phyloP scores from a whole-genome alignment of 1,284 basidiomycete species.

The Sutorius eximius region DNA sequence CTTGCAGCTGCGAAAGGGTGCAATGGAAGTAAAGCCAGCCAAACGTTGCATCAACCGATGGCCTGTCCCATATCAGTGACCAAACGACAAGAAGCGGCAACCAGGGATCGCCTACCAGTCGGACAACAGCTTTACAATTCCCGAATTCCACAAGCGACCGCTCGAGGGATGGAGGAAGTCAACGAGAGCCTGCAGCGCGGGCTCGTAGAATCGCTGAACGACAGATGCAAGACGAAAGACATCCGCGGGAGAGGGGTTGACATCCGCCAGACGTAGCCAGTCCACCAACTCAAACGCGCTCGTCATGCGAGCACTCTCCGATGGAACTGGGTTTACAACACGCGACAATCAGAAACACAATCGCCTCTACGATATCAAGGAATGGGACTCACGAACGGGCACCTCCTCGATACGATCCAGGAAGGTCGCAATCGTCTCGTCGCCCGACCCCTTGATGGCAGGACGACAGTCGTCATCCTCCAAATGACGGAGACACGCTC shows the following conservation, averaged over 20 bases:
- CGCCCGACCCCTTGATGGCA: conserved; percentile 1
- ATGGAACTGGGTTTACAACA: conserved; percentile 34
- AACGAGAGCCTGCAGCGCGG: conserved; percentile 44
- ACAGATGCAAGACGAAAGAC: conserved; percentile 41
- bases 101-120: conserved; percentile 32
- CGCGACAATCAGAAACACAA: neutral
- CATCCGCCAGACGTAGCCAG: conserved; percentile 51
- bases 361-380: neutral
- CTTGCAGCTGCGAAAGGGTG: conserved; percentile 20
- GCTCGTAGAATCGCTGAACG: conserved; percentile 43
- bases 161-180: conserved; percentile 45
- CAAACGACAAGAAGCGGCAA: neutral
- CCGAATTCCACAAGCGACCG: conserved; percentile 42
- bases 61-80: conserved; percentile 9
- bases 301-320: conserved; percentile 32
- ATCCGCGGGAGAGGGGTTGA: conserved; percentile 36
- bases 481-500: conserved; percentile 34
- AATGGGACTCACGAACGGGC: conserved; percentile 40
- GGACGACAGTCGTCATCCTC: conserved; percentile 10
- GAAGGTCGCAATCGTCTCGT: conserved; percentile 38
- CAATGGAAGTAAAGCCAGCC: conserved; percentile 48
- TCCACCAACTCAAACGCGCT: conserved; percentile 59
- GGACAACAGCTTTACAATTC: conserved; percentile 18
- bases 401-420: conserved; percentile 43
- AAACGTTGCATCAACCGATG: conserved; percentile 35